Base-by-base conservation (phyloP, 345 rosid genomes). In the Alliaria petiolata region DNA sequence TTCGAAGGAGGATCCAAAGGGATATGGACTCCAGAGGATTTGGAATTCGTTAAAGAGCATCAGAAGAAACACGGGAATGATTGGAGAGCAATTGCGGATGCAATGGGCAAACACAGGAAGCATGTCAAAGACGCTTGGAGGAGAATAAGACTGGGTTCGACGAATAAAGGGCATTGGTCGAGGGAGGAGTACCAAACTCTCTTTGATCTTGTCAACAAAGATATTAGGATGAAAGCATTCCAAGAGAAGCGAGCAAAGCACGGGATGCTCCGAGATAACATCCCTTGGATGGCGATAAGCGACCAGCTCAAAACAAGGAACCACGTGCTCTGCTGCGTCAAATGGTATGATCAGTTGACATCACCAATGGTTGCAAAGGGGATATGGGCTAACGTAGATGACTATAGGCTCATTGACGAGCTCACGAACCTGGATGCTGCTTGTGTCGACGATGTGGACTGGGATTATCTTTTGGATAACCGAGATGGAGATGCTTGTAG, bases 81-180 rank as follows among this genome's bases (percentile, higher is more conserved):
- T 19, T 93, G 96, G 92, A 93, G 12, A 82, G 56, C 78, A 30
- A 60, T 91, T 70, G 92, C 77, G 3, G 86, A 83, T 8, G 76
- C 78, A 1, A 80, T 90, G 49, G 92, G 89, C 14, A 93, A 83
- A 73, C 76, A 81, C 70, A 81, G 95, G 71, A 8, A 65, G 63
- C 97, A 89, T 71, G 92, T 93, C 25, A 91, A 87, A 82, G 92
- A 91, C 65, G 59, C 89, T 11, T 89, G 89, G 86, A 82, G 91
- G 19, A 86, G 92, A 74, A 50, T 69, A 52, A 85, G 77, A 78
- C 25, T 89, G 71, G 65, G 70, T 20, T 61, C 70, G 20, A 30
- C 0, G 62, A 88, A 81, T 1, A 85, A 40, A 60, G 96, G 96
- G 8, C 8, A 26, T 2, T 90, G 95, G 97, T 73, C 80, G 50